phyloP scores from a whole-genome alignment of 495 filamentous ascomycete genomes.

The Recurvomyces mirabilis region DNA sequence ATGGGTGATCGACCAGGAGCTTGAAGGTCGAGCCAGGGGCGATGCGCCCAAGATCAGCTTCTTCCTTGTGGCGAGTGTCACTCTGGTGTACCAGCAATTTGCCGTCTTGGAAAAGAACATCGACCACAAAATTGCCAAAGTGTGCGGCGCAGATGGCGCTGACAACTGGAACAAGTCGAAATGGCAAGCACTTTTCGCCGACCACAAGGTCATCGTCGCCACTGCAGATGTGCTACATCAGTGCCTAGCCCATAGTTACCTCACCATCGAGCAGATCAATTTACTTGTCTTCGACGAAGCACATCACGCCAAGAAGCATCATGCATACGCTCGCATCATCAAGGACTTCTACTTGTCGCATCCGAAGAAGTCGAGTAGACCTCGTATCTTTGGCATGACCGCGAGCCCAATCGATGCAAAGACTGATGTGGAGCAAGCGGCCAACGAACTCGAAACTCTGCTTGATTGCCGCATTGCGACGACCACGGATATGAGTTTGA shows the following conservation, averaged over 20 bases:
- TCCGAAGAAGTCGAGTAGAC: constrained; percentile 38
- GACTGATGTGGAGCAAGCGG: constrained; percentile 55
- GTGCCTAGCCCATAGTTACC: constrained; percentile 68
- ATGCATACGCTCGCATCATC: constrained; percentile 85
- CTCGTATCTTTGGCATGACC: constrained; percentile 92
- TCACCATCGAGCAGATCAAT: constrained; percentile 76
- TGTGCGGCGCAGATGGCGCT: constrained; percentile 62
- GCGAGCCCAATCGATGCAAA: constrained; percentile 90
- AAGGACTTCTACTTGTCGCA: constrained; percentile 64
- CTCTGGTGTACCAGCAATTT: constrained; percentile 82
- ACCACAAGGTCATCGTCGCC: constrained; percentile 84
- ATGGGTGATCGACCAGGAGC: constrained; percentile 65
- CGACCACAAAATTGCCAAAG: constrained; percentile 63
- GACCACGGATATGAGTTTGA: constrained; percentile 51
- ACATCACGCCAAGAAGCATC: constrained; percentile 91
- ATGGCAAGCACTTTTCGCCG: constrained; percentile 56
- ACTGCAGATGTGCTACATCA: constrained; percentile 78
- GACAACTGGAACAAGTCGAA: constrained; percentile 54
- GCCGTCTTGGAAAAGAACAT: constrained; percentile 75
- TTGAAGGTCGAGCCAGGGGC: constrained; percentile 55
- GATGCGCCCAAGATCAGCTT: constrained; percentile 58
- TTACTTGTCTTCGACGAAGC: constrained; percentile 93
- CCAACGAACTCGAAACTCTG: constrained; percentile 59
- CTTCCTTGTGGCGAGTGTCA: constrained; percentile 85
- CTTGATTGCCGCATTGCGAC: constrained; percentile 78